phyloP scores from a whole-genome alignment of 108 stramenopile species.

The Nitzschia putrida region DNA sequence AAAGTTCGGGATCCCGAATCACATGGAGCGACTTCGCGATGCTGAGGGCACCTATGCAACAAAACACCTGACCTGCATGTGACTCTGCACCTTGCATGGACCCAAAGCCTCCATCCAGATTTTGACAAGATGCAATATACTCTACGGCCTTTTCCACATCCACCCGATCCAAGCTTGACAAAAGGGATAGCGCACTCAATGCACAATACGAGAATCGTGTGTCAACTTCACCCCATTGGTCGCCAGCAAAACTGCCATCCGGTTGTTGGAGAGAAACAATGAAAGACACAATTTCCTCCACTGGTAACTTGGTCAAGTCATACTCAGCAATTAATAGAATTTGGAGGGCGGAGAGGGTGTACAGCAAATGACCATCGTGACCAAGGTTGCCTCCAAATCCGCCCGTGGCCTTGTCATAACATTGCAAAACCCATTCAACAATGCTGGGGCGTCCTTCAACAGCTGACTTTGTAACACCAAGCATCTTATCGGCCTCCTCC shows the following conservation, averaged over 20 bases:
- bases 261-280: slow-evolving; percentile 85
- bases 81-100: slow-evolving; percentile 92
- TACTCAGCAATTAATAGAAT: slow-evolving; percentile 89
- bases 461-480: slow-evolving; percentile 44
- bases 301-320: slow-evolving; percentile 30
- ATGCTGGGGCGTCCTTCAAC: slow-evolving; percentile 50
- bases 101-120: slow-evolving; percentile 99
- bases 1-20: slow-evolving; percentile 62
- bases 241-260: slow-evolving; percentile 97
- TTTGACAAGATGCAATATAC: slow-evolving; percentile 86
- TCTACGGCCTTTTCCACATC: slow-evolving; percentile 68
- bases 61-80: slow-evolving; percentile 98
- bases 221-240: slow-evolving; percentile 97
- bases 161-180: slow-evolving; percentile 65
- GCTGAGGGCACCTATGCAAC: slow-evolving; percentile 94
- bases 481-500: slow-evolving; percentile 56
- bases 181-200: slow-evolving; percentile 76
- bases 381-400: slow-evolving; percentile 95
- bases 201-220: slow-evolving; percentile 99
- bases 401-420: slow-evolving; percentile 74
- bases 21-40: slow-evolving; percentile 84
- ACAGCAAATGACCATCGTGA: slow-evolving; percentile 95
- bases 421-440: slow-evolving; percentile 91
- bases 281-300: slow-evolving; percentile 66
- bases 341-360: slow-evolving; percentile 97